Evolutionary conservation across 371 early-diverging fungal genomes (phyloP), one percentile per base, ranked within the genome.

Genomic region (Mortierella sp.): DNA sequence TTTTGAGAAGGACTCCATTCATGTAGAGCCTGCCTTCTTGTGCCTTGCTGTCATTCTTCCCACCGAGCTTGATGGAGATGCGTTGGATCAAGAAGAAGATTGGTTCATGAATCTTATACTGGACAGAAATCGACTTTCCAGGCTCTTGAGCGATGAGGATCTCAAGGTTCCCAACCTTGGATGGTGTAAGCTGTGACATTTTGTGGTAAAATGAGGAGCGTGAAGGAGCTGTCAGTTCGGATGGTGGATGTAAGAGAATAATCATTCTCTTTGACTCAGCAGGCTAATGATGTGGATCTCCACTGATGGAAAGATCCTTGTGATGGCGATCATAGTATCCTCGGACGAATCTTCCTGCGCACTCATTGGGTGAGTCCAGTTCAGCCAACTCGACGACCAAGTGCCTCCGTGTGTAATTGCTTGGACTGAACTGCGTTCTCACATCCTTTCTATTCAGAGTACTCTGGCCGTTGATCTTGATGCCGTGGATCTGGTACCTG

Each of bases 401-500:
- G 18, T 62, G 62, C 10, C 23, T 57, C 69, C 69, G 62, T 23
- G 28, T 24, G 16, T 58, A 24, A 2, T 57, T 39, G 19, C 30
- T 26, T 16, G 62, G 14, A 2, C 41, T 26, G 45, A 69, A 69
- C 8, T 13, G 43, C 62, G 3, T 52, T 47, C 12, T 18, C 13
- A 58, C 69, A 2, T 38, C 18, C 46, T n/a, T n/a, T 46, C 63
- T 62, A 69, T 0, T 58, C 54, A n/a, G 62, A 69, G 42, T 62
- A 58, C 24, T 57, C 53, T 19, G 61, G 54, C 3, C 62, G 62
- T 3, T 42, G 1, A 3, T 7, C 43, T 53, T 57, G 48, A 57
- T 61, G 9, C 69, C 69, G 27, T 57, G 52, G 42, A 62, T 62
- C 0, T 58, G 58, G 31, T 62, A 58, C 31, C 39, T 57, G 69